Evolutionary conservation across 1,139 yeast species (phyloP), one percentile per base, ranked within the genome.

Genomic region (Pichia sp.): DNA sequence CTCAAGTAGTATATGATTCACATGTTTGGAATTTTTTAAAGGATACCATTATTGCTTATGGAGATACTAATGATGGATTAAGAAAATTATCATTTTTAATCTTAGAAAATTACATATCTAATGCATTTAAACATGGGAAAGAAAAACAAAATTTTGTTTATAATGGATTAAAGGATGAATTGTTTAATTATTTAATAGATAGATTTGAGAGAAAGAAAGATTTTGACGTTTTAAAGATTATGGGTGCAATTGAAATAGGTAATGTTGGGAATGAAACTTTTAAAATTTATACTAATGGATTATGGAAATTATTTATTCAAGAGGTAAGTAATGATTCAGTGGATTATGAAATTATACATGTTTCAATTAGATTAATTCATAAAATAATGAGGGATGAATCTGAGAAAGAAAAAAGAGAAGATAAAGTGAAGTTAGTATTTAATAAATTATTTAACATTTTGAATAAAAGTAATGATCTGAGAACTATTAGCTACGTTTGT

Each of bases 1-100:
- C 74, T 52, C 27, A 37, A 20, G 10, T 39, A 6, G 20, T 35
- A 10, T 20, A 27, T 11, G 16, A 34, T 36, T 20, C 23, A 6
- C 29, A 22, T 3, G 37, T 46, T 4, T 46, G 41, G 26, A 10
- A 8, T 10, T 46, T 46, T 40, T 26, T 40, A 2, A 20, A 36
- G 10, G 10, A 29, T 5, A 26, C n/a, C 4, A 12, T 35, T 6
- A 9, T 39, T 2, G 24, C 31, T 12, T 43, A 32, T 37, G 37
- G 10, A 6, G 28, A 33, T 12, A 12, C 23, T 4, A 32, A 32
- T 22, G 35, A 32, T 11, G 35, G 26, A 4, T 11, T 32, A 3
- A 32, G 23, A 32, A 32, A 32, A 23, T 22, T 32, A 32, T 22
- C 35, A 1, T 32, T 32, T 23, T 11, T 32, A 9, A 32, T 32